Conservation (phyloP, 2,329 filamentous ascomycete genomes). For the Claviceps maximensis region DNA sequence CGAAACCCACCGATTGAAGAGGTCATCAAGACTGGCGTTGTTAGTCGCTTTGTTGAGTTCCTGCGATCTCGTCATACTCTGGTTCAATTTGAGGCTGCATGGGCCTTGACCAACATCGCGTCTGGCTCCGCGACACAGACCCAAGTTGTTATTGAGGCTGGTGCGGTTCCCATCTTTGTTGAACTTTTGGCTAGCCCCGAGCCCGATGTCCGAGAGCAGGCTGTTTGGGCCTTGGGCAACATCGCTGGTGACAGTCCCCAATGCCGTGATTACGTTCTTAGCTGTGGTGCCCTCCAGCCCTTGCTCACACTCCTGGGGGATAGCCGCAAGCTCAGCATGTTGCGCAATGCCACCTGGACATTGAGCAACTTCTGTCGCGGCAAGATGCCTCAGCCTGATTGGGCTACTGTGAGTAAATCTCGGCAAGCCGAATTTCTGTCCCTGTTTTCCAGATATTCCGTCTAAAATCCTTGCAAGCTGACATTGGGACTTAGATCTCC, state of each 20-base stretch:
- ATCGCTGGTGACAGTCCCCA: slow-evolving; percentile 97
- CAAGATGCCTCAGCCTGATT: slow-evolving; percentile 97
- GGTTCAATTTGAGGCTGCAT: slow-evolving; percentile 97
- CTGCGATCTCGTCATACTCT: slow-evolving; percentile 93
- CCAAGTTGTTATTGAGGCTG: slow-evolving; percentile 96
- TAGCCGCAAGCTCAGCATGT: slow-evolving; percentile 98
- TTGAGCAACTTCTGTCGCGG: slow-evolving; percentile 99
- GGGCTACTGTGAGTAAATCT: slow-evolving; percentile 62
- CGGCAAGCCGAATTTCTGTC: background rate
- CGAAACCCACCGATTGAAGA: slow-evolving; percentile 98
- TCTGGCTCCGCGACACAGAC: slow-evolving; percentile 95
- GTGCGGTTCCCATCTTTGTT: slow-evolving; percentile 95
- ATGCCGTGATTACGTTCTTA: slow-evolving; percentile 92
- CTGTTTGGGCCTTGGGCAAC: slow-evolving; percentile 96
- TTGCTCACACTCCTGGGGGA: slow-evolving; percentile 83
- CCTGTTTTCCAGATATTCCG: background rate
- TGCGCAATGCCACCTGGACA: slow-evolving; percentile 97
- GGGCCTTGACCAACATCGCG: slow-evolving; percentile 98
- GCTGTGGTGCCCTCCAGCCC: slow-evolving; percentile 80
- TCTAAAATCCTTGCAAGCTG: background rate
- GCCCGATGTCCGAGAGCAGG: slow-evolving; percentile 94
- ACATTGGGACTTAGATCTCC: slow-evolving; percentile 51
- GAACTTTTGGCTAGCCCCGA: slow-evolving; percentile 91
- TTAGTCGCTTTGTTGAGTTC: slow-evolving; percentile 95
- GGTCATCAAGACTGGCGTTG: slow-evolving; percentile 97